Evolutionary conservation across 345 rosid genomes (phyloP), one percentile per base, ranked within the genome.

Genomic region (Ceriops zippeliana): DNA sequence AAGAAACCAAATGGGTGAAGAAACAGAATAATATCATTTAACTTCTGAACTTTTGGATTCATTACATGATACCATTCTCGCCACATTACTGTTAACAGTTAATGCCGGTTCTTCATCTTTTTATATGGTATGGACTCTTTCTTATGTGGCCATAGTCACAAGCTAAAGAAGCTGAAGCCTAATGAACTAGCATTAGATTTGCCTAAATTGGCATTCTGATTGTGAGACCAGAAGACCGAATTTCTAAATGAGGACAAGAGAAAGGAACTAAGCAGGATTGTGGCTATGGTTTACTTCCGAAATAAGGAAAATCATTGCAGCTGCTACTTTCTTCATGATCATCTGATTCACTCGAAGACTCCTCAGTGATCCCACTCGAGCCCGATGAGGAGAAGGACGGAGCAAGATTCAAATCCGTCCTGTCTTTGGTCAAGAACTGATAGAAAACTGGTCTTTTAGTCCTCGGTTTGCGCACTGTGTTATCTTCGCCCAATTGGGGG

Each of bases 341-440:
- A 56, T 84, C 85, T 52, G 80, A 66, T 52, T 85, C 92, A 58
- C 78, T 71, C 42, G 72, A 75, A 5, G 87, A 84, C 46, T 80
- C 81, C 78, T 90, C 89, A 27, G 97, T 91, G 84, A 95, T 38
- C 74, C 96, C 98, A 74, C 99, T 95, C 5, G 97, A 84, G 42
- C 86, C 92, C 2, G 98, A 91, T 37, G 87, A 80, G 5, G 96
- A 77, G 3, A 88, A 82, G 27, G 81, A 64, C 1, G 90, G 90
- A 65, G 76, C 80, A 27, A 87, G 83, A 67, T 89, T 89, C 80
- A 89, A 54, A 71, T 91, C 96, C 21, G 87, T 69, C 67, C 70
- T 76, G 51, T 75, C 85, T 63, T 84, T 86, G 51, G 78, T 86
- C 85, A 93, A 52, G 79, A 95, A 95, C 69, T 95, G 96, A 62